A percentile compares a stretch with the other conserved stretches of the same genome.
phyloP scores from a whole-genome alignment of 495 filamentous ascomycete genomes.

The Extremus antarcticus region DNA sequence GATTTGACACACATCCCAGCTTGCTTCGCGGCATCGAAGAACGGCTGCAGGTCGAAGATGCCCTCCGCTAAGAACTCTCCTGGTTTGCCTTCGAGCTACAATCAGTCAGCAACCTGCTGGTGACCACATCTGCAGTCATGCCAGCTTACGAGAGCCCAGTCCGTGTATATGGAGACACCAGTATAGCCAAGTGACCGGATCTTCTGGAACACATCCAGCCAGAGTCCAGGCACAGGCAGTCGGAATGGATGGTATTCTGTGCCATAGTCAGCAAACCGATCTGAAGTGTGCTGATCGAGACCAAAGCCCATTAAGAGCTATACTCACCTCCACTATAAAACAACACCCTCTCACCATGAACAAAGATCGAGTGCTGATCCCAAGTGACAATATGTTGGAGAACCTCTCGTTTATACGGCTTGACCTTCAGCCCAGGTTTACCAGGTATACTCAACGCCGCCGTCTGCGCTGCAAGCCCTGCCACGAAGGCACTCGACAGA shows the following conservation, averaged over 20 bases:
- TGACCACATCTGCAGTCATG: slow-evolving; percentile 45
- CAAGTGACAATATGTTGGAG: slow-evolving; percentile 32
- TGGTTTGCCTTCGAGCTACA: slow-evolving; percentile 51
- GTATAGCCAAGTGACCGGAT: slow-evolving; percentile 69
- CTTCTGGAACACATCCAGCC: slow-evolving; percentile 69
- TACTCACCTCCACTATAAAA: slow-evolving; percentile 59
- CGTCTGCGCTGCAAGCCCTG: not conserved
- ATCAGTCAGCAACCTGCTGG: not conserved
- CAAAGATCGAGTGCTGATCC: slow-evolving; percentile 61
- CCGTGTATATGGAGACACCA: slow-evolving; percentile 60
- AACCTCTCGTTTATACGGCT: slow-evolving; percentile 25
- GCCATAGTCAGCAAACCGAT: not conserved
- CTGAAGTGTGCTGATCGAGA: no score
- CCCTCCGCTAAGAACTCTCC: slow-evolving; percentile 59
- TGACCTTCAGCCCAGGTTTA: slow-evolving; percentile 10
- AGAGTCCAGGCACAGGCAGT: slow-evolving; percentile 60
- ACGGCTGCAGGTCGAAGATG: slow-evolving; percentile 55
- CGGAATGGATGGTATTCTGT: slow-evolving; percentile 29
- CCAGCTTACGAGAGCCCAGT: slow-evolving; percentile 66
- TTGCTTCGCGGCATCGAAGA: slow-evolving; percentile 59
- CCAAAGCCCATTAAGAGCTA: slow-evolving; percentile 47
- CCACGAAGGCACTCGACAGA: not conserved
- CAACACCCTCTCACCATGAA: slow-evolving; percentile 60
- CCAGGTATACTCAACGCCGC: not conserved
- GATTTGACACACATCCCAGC: slow-evolving; percentile 34